phyloP scores from a whole-genome alignment of 495 filamentous ascomycete genomes.

The Aspergillus homomorphus region DNA sequence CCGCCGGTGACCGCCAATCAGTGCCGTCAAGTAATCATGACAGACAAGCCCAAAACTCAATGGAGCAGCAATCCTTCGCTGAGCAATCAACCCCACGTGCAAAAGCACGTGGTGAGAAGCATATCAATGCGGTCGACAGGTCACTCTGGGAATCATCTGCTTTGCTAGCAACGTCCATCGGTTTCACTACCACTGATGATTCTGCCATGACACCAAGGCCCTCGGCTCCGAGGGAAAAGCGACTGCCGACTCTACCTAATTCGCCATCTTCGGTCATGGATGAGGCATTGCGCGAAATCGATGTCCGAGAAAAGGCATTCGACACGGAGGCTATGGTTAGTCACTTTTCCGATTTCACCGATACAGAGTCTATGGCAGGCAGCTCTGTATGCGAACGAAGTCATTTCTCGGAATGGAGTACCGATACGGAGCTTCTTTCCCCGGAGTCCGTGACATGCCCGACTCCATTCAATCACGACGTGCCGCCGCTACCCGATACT shows the following conservation, averaged over 20 bases:
- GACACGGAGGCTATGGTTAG: slow-evolving; percentile 36
- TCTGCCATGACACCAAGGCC: slow-evolving; percentile 33
- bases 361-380: slow-evolving; percentile 31
- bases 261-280: slow-evolving; percentile 49
- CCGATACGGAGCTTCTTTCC: slow-evolving; percentile 37
- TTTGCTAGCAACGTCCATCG: slow-evolving; percentile 12
- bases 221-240: slow-evolving; percentile 33
- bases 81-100: background rate
- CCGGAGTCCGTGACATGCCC: slow-evolving; percentile 41
- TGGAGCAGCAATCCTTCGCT: background rate
- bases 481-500: slow-evolving; percentile 19
- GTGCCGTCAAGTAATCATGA: slow-evolving; percentile 32
- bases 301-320: slow-evolving; percentile 34
- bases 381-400: slow-evolving; percentile 33
- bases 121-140: slow-evolving; percentile 13
- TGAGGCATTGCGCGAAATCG: slow-evolving; percentile 42
- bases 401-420: slow-evolving; percentile 50
- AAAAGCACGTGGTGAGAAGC: background rate
- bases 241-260: slow-evolving; percentile 47
- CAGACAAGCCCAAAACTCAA: slow-evolving; percentile 31
- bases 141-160: slow-evolving; percentile 19
- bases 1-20: slow-evolving; percentile 8
- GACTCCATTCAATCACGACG: slow-evolving; percentile 30
- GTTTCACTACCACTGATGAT: slow-evolving; percentile 8
- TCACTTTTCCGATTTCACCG: slow-evolving; percentile 44